Percentiles rank a stretch among this genome's conserved stretches.
Conservation (phyloP, 164 flowering plant species). For the Litsea cubeba region DNA sequence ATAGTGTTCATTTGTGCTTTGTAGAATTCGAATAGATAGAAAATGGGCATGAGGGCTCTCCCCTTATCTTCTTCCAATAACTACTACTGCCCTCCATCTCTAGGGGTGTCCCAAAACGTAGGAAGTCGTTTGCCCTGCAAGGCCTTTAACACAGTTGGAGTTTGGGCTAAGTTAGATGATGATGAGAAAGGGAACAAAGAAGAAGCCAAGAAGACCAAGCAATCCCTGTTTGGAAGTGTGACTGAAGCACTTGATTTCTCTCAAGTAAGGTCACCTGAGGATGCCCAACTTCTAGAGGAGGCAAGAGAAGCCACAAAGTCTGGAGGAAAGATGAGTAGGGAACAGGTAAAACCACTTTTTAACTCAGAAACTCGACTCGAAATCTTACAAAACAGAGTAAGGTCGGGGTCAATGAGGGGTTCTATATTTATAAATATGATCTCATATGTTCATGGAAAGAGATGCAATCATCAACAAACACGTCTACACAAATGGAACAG, state of each 20-base stretch:
- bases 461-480: too few species aligned
- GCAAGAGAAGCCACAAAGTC: conserved; percentile 69
- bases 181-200: conserved; percentile 21
- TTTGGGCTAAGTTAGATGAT: conserved; percentile 51
- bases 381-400: too few species aligned
- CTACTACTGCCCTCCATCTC: conserved; percentile 17
- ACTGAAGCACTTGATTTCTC: conserved; percentile 89
- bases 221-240: conserved; percentile 56
- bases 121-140: conserved; percentile 9
- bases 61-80: conserved; percentile 41
- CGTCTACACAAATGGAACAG: too few species aligned
- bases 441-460: too few species aligned
- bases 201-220: conserved; percentile 37
- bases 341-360: conserved; percentile 48
- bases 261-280: conserved; percentile 70
- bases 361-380: too few species aligned
- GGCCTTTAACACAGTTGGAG: conserved; percentile 17
- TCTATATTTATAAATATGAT: too few species aligned
- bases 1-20: too few species aligned
- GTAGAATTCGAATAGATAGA: neutral
- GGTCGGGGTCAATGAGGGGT: too few species aligned
- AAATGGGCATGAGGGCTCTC: conserved; percentile 24
- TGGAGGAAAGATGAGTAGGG: conserved; percentile 62
- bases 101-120: conserved; percentile 14
- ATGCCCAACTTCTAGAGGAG: conserved; percentile 73